Percentiles rank a stretch among this genome's conserved stretches.
Conservation (phyloP, 768 basidiomycete species). For the Coprinopsis sp. region DNA sequence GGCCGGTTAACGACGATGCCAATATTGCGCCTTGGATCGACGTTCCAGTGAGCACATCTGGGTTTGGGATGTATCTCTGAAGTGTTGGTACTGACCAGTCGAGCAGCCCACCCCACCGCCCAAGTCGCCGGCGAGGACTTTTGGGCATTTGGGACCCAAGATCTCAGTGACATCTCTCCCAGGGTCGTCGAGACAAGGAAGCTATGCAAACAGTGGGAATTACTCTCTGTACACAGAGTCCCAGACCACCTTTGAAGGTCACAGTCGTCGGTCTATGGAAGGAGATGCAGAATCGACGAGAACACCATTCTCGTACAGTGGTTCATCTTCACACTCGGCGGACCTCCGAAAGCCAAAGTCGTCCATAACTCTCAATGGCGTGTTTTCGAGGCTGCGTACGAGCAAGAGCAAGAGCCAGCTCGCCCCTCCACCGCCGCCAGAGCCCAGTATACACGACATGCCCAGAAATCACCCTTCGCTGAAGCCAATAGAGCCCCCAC, state of each 20-base stretch:
- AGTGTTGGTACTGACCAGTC: neutral
- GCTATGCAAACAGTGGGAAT: conserved; percentile 23
- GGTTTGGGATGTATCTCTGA: neutral
- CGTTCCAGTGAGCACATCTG: conserved; percentile 19
- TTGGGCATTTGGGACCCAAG: conserved; percentile 37
- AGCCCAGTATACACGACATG: conserved; percentile 29
- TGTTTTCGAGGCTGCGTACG: conserved; percentile 40
- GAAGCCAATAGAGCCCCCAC: conserved; percentile 27
- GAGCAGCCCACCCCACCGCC: conserved; percentile 41
- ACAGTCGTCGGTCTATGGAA: conserved; percentile 30
- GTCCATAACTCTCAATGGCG: conserved; percentile 21
- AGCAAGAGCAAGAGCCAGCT: conserved; percentile 35
- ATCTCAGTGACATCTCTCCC: conserved; percentile 38
- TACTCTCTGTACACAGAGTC: conserved; percentile 34
- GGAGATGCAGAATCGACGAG: conserved; percentile 21
- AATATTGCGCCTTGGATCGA: conserved; percentile 30
- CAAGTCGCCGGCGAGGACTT: conserved; percentile 31
- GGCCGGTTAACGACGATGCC: conserved; percentile 19
- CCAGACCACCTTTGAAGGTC: conserved; percentile 28
- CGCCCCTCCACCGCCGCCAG: conserved; percentile 23
- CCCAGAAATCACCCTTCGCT: conserved; percentile 40
- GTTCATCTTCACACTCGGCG: conserved; percentile 25
- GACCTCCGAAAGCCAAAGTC: conserved; percentile 47
- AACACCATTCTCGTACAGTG: conserved; percentile 21
- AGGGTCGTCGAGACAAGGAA: conserved; percentile 27